Evolutionary conservation across 148 eudicot genomes (phyloP).

Genomic region (Amaranthus palmeri): DNA sequence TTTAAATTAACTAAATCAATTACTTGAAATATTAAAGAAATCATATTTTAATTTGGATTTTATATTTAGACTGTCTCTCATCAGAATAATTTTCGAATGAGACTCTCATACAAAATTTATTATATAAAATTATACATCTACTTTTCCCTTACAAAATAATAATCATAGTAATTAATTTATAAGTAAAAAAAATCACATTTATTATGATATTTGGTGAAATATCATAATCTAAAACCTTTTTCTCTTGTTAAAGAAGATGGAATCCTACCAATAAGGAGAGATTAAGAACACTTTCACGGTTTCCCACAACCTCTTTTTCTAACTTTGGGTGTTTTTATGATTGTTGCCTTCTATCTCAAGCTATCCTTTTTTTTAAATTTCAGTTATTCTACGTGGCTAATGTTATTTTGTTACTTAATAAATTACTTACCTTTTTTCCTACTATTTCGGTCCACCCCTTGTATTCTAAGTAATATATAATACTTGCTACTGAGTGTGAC

Average conservation of each 20-base stretch:
- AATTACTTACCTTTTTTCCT: neutral
- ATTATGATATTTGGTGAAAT: constrained; percentile 41
- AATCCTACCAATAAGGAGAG: constrained; percentile 39
- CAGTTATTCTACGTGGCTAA: neutral
- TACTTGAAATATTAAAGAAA: too few species aligned
- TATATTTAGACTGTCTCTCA: too few species aligned
- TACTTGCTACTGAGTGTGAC: too few species aligned
- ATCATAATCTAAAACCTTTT: constrained; percentile 45
- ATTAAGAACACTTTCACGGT: constrained; percentile 24
- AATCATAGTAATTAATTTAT: constrained; percentile 24
- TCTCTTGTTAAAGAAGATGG: constrained; percentile 47
- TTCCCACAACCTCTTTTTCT: constrained; percentile 11
- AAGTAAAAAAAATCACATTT: constrained; percentile 21
- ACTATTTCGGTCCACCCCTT: constrained; percentile 24
- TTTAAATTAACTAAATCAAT: too few species aligned
- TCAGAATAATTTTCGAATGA: too few species aligned
- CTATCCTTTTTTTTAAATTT: neutral
- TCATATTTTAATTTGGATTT: too few species aligned
- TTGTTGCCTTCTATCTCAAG: constrained; percentile 18
- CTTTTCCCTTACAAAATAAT: constrained; percentile 37
- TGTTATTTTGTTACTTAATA: neutral
- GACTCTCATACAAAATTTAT: too few species aligned
- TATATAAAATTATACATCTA: too few species aligned
- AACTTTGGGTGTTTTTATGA: constrained; percentile 12
- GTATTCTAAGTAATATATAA: constrained; percentile 21